Evolutionary conservation across 257 asterid genomes (phyloP).

Genomic region (Ophiorrhiza pumila): DNA sequence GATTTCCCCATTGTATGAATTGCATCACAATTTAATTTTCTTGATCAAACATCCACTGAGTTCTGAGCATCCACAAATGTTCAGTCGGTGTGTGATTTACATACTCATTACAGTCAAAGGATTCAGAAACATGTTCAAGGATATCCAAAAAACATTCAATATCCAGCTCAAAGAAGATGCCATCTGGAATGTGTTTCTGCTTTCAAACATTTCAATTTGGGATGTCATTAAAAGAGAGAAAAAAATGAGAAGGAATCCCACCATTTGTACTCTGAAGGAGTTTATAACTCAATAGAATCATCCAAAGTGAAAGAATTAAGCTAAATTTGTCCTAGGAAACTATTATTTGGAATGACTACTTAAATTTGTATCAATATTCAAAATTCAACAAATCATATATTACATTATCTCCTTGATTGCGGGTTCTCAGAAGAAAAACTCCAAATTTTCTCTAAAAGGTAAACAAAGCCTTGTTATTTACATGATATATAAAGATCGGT

Average conservation of each 20-base stretch:
- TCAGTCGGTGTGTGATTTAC: too few species aligned
- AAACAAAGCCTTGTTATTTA: too few species aligned
- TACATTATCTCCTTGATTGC: neutral
- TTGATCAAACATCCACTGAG: neutral
- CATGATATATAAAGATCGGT: too few species aligned
- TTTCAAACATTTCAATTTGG: neutral
- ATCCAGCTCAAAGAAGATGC: neutral
- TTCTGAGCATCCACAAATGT: neutral
- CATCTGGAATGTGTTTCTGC: neutral
- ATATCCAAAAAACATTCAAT: neutral
- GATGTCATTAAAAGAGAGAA: too few species aligned
- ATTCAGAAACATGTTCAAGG: neutral
- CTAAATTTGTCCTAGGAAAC: neutral
- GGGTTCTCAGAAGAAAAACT: too few species aligned
- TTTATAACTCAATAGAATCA: too few species aligned
- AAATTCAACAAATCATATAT: conserved; percentile 1
- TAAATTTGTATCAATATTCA: neutral
- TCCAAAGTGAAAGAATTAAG: too few species aligned
- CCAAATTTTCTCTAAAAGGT: too few species aligned
- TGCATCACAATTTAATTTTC: neutral
- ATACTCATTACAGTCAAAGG: neutral
- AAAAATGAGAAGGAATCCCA: too few species aligned
- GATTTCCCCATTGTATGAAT: neutral
- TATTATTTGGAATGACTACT: neutral
- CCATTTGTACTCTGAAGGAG: too few species aligned